Percentiles rank a stretch among this genome's conserved stretches.
Conservation (phyloP, 495 filamentous ascomycete genomes). For the Evernia prunastri region DNA sequence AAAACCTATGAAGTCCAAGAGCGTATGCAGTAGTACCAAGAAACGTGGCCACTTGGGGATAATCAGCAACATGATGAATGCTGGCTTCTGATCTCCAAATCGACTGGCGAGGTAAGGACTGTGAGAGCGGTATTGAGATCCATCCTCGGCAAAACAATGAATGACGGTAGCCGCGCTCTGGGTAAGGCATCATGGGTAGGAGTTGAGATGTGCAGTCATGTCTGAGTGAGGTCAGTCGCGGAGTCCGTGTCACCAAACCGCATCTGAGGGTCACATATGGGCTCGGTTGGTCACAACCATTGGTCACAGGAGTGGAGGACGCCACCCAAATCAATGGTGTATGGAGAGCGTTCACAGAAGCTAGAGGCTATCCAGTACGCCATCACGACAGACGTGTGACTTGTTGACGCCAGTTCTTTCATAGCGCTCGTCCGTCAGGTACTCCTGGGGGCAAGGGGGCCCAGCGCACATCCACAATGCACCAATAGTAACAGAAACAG, state of each 20-base stretch:
- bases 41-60: too few relatives aligned
- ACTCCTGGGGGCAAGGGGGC: background rate
- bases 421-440: background rate
- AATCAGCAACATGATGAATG: too few relatives aligned
- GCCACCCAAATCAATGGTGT: background rate
- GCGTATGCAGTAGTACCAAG: too few relatives aligned
- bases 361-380: background rate
- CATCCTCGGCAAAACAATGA: too few relatives aligned
- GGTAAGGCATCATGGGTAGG: background rate
- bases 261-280: background rate
- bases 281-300: background rate
- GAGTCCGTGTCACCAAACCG: background rate
- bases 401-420: background rate
- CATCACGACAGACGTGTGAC: background rate
- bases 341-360: background rate
- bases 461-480: background rate
- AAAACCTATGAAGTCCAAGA: too few relatives aligned
- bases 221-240: background rate
- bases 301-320: too few relatives aligned
- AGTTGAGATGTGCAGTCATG: background rate
- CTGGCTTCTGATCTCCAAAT: too few relatives aligned
- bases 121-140: too few relatives aligned
- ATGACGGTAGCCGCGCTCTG: too few relatives aligned
- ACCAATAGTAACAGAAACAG: too few relatives aligned
- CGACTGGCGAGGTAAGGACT: too few relatives aligned